These are phyloP conservation scores for Thelephora aurantiotincta DNA, from an alignment of 768 basidiomycete genomes.

Conservation along the genomic window DNA sequence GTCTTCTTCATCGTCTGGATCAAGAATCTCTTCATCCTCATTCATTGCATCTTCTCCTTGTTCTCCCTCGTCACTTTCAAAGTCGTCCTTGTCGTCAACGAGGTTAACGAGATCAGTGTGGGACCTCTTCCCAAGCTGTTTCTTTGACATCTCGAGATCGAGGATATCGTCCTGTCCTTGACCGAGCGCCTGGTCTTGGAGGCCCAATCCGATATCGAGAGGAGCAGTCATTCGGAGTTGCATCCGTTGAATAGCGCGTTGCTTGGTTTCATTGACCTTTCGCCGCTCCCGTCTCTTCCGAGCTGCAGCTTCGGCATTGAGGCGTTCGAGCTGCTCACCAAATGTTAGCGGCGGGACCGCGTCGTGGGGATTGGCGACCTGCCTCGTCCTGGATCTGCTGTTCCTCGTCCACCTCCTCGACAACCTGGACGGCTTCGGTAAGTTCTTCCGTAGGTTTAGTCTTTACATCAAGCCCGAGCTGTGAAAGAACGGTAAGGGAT, in stretches of 20 bases:
- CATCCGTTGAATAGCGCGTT: conserved; percentile 82
- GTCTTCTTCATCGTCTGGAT: conserved; percentile 60
- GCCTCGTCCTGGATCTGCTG: conserved; percentile 86
- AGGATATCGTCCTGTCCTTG: conserved; percentile 80
- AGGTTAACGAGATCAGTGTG: conserved; percentile 14
- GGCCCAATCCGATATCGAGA: conserved; percentile 88
- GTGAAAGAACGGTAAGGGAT: not conserved
- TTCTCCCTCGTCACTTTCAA: conserved; percentile 24
- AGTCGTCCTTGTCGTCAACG: conserved; percentile 31
- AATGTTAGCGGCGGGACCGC: conserved; percentile 5
- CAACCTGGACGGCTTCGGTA: conserved; percentile 56
- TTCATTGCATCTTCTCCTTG: conserved; percentile 26
- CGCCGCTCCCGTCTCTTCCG: conserved; percentile 71
- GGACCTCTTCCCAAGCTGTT: conserved; percentile 24
- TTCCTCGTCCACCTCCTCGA: conserved; percentile 71
- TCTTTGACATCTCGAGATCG: conserved; percentile 57
- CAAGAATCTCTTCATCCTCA: conserved; percentile 29
- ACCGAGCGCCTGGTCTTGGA: conserved; percentile 58
- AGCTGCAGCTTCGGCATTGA: conserved; percentile 63
- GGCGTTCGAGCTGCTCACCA: conserved; percentile 54
- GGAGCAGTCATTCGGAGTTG: conserved; percentile 97
- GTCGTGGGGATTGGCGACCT: conserved; percentile 7
- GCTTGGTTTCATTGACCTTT: conserved; percentile 77
- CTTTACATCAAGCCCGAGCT: conserved; percentile 81
- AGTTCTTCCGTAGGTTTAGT: conserved; percentile 57